Base-by-base conservation (phyloP, 306 rosid genomes). In the Vigna angularis region DNA sequence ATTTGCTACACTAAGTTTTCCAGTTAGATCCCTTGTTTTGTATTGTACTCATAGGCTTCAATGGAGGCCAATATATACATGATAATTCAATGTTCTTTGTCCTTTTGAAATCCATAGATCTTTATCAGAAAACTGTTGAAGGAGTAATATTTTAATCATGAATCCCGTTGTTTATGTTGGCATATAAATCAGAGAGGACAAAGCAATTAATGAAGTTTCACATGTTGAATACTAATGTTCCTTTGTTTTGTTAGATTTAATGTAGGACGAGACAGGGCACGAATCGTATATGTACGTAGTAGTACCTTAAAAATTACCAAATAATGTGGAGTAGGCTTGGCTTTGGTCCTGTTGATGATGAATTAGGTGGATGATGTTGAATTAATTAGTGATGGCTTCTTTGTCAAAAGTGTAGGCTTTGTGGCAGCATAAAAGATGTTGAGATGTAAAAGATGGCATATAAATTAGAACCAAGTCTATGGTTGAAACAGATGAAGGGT, bases 331-430 rank as follows among this genome's bases (percentile, higher is more conserved):
- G 75, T 70, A 55, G 65, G 79, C 69, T 32, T 62, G 34, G n/a
- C 24, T 63, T 32, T 62, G 34, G n/a, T 14, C 72, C 38, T 66
- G 61, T 65, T 66, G 61, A 66, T 26, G 40, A n/a, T 72, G 72
- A 38, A 44, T 36, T 50, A 50, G 77, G 74, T 71, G 62, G 24
- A 34, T 30, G 74, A 32, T 70, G 74, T 28, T 82, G 58, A 63
- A 82, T 76, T 51, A 20, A 82, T 76, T 51, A 20, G 63, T 36
- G 73, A 47, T 76, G 79, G 76, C 45, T 78, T 73, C 68, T 73
- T 78, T 66, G 76, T 78, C 83, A 78, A 78, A 83, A 83, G 83
- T 78, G 77, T 28, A 65, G 72, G 72, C 59, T 66, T 83, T 66
- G 73, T 66, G 77, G 47, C 58, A 83, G 78, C 83, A 73, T 40